phyloP scores from a whole-genome alignment of 768 basidiomycete species.

The Termitomyces heimii region DNA sequence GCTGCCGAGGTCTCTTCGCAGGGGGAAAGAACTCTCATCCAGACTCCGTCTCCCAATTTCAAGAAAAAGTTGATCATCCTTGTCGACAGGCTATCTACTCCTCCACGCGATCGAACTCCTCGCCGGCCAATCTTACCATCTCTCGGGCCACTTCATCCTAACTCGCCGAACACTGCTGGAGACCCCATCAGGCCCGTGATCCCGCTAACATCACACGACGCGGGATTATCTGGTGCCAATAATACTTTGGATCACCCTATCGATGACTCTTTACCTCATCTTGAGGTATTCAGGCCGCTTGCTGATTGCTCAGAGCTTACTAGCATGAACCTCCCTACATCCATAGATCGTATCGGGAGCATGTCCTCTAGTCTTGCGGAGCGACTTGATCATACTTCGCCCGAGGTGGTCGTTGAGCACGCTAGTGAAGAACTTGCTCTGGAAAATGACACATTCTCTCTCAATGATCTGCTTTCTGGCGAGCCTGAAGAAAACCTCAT shows the following conservation, averaged over 20 bases:
- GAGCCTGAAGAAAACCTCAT: neutral
- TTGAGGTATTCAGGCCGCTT: neutral
- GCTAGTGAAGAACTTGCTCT: neutral
- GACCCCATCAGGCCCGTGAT: neutral
- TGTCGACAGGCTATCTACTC: neutral
- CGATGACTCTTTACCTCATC: neutral
- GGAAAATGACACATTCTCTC: neutral
- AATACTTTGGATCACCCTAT: neutral
- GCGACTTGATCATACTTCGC: neutral
- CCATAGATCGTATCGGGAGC: neutral
- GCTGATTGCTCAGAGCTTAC: neutral
- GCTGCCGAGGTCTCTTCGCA: neutral
- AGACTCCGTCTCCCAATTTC: neutral
- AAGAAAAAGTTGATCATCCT: slow-evolving; percentile 6
- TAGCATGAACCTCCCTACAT: neutral
- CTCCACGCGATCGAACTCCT: neutral
- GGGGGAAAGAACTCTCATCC: slow-evolving; percentile 3
- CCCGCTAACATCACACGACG: neutral
- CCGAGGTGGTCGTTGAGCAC: neutral
- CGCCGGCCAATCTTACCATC: neutral
- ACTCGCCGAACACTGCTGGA: neutral
- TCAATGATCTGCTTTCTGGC: neutral
- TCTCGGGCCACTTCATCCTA: neutral
- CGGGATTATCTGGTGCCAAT: neutral
- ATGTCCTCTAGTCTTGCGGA: neutral